phyloP scores from a whole-genome alignment of 164 flowering plant species.

The Houttuynia cordata region DNA sequence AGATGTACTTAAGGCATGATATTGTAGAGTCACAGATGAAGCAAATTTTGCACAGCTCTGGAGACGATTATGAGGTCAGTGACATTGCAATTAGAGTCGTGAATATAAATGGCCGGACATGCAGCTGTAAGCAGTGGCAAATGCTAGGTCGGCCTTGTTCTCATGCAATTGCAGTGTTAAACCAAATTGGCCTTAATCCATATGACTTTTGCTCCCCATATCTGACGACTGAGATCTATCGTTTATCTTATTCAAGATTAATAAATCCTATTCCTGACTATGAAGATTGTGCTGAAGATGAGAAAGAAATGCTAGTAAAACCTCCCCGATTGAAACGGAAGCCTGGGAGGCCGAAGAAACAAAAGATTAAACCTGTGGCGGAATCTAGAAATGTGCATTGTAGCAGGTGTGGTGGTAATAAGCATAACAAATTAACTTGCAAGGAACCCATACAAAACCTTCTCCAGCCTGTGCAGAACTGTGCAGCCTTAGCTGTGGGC shows the following conservation, averaged over 20 bases:
- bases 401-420: neutral
- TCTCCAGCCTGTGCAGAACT: neutral
- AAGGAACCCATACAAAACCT: neutral
- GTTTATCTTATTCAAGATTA: slow-evolving; percentile 29
- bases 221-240: slow-evolving; percentile 30
- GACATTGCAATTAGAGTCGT: slow-evolving; percentile 24
- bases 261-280: slow-evolving; percentile 29
- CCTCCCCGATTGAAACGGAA: neutral
- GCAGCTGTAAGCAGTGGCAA: slow-evolving; percentile 52
- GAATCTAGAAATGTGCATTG: neutral
- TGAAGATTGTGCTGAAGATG: neutral
- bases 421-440: slow-evolving; percentile 1
- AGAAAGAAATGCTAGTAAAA: neutral
- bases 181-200: slow-evolving; percentile 17
- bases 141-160: slow-evolving; percentile 46
- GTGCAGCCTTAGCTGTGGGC: neutral
- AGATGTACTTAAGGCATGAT: slow-evolving; percentile 33
- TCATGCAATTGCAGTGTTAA: slow-evolving; percentile 59
- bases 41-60: slow-evolving; percentile 36
- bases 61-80: slow-evolving; percentile 43
- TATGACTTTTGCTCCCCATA: slow-evolving; percentile 42
- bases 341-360: slow-evolving; percentile 1
- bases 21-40: slow-evolving; percentile 19
- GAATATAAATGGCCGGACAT: slow-evolving; percentile 30
- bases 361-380: neutral